Evolutionary conservation across 169 alveolate genomes (phyloP).

Genomic region (Hepatocystis sp.): DNA sequence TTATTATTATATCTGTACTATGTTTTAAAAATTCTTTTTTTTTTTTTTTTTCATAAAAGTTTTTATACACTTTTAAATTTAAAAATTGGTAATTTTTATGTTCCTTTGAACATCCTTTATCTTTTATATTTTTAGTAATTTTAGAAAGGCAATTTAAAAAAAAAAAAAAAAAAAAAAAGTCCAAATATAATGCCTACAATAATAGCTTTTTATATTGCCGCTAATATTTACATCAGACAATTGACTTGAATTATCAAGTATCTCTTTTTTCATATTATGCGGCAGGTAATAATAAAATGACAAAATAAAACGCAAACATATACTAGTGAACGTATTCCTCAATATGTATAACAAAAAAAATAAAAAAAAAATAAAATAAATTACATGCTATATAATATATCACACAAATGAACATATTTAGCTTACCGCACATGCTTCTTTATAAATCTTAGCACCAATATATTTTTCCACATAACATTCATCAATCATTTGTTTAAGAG

Average conservation of each 20-base stretch:
- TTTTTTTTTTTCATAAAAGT: slow-evolving; percentile 60
- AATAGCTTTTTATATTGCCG: slow-evolving; percentile 63
- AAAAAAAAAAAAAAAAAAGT: no score
- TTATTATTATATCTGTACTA: slow-evolving; percentile 63
- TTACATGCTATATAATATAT: not conserved
- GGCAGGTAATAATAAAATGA: not conserved
- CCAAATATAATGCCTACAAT: slow-evolving; percentile 67
- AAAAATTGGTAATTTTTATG: slow-evolving; percentile 56
- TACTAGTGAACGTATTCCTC: not conserved
- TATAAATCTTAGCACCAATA: slow-evolving; percentile 51
- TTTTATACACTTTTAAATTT: slow-evolving; percentile 58
- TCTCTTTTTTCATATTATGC: slow-evolving; percentile 70
- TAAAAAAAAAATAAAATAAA: not conserved
- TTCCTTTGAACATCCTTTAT: slow-evolving; percentile 29
- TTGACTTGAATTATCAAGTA: slow-evolving; percentile 43
- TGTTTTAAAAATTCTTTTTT: slow-evolving; percentile 43
- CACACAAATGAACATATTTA: not conserved
- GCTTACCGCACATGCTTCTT: slow-evolving; percentile 63
- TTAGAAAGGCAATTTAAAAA: slow-evolving; percentile 51
- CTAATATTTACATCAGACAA: slow-evolving; percentile 54
- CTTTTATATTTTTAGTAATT: slow-evolving; percentile 58
- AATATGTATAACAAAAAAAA: not conserved
- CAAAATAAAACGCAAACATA: not conserved
- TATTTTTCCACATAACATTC: slow-evolving; percentile 69
- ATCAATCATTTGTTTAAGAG: slow-evolving; percentile 70